Base-by-base conservation (phyloP, 345 rosid genomes). In the Sonneratia caseolaris region DNA sequence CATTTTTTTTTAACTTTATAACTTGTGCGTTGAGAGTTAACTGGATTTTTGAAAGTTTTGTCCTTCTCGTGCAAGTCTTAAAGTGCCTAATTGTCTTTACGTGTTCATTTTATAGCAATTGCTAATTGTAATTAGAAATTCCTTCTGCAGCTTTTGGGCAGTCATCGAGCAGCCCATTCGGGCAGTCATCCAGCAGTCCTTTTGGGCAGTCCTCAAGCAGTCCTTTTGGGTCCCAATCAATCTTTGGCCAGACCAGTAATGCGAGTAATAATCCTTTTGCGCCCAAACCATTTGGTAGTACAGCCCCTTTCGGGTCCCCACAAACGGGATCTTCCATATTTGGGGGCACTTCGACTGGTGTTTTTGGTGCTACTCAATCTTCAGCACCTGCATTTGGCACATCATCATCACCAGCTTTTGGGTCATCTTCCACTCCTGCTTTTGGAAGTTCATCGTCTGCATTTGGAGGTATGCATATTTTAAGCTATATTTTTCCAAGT, bases 271-370 rank as follows among this genome's bases (percentile, higher is more conserved):
- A 84, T 77, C 88, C 85, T 21, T 93, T 88, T 81, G 91, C 88
- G 38, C 80, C 91, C 45, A 87, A 87, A 69, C 92, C 97, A 22
- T 89, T 86, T 70, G 89, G 92, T 43, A 77, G 83, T 69, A 75
- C 92, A 73, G 72, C 82, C 42, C 89, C 94, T 68, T 95, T 95
- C 72, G 97, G 90, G 1, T 27, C 66, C 66, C 76, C 94, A 37
- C 97, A 92, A 73, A 84, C 93, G 0, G 92, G 92, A 65, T 77
- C 86, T 73, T 84, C 99, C 53, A 68, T 89, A 24, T 89, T 95
- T 73, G 99, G 98, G 49, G 92, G 92, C 32, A 87, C 96, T 76
- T 85, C 98, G 66, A 92, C 97, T 8, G 97, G 98, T 37, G 86
- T 88, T 77, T 92, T 95, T 85, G 97, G 96, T 64, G 75, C 86